Evolutionary conservation across 352 stramenopile species (phyloP), one percentile per base, ranked within the genome.

Genomic region (Globisporangium alternatum): DNA sequence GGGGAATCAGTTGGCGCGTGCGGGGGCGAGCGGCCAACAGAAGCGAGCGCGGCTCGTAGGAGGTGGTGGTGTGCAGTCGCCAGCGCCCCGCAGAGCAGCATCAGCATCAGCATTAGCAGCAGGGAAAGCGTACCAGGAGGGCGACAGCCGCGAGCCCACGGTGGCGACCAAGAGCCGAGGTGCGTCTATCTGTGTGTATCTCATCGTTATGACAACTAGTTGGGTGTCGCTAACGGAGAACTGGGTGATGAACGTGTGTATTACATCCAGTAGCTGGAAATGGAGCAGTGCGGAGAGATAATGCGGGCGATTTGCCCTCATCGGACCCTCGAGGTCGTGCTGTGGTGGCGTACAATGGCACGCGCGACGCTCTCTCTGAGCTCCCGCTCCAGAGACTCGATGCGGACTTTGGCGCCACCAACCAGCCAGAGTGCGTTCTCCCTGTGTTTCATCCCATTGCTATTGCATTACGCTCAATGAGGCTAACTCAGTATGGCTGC

Each of bases 31-130:
- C 39, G 17, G 53, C 1, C 53, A 60, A 43, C 56, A 44, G 49
- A 71, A 68, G 64, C 64, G 64, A n/a, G 19, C 43, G 44, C 64
- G 64, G 13, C 7, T 47, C 17, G 35, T 17, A 8, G 22, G 47
- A 17, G n/a, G 33, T 12, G 37, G 54, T 2, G 15, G n/a, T 5
- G 45, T 10, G 30, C 48, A 22, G 39, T n/a, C 39, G 2, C 39
- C 41, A 48, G 41, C 21, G 4, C 19, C n/a, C 3, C n/a, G 49
- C 19, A 28, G 22, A 35, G 30, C 41, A 45, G 3, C 37, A 60
- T 9, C 5, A 37, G 8, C n/a, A 22, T 4, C 28, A 15, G 8
- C 30, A 19, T 41, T 31, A 30, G n/a, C 30, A 5, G 37, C 28
- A 21, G 41, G 15, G 41, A 47, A 47, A 19, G 15, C 17, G 13